Conservation (phyloP, 2,329 filamentous ascomycete genomes). For the Penicillium psychrosexuale region DNA sequence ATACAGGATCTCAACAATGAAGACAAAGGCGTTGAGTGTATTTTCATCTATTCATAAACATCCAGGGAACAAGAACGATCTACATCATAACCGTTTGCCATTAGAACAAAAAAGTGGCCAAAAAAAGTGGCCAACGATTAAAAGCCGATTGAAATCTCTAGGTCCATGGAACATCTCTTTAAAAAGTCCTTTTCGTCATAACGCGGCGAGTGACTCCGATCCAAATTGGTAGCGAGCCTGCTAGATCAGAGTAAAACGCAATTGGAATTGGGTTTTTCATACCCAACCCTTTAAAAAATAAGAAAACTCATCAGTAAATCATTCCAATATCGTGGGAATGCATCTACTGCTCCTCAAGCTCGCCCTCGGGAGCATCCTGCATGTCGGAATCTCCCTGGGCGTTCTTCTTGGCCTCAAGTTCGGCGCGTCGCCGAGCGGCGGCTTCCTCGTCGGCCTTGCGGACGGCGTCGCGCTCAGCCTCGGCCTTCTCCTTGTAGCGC, state of each 20-base stretch:
- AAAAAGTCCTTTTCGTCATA: constrained; percentile 26
- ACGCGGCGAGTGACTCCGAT: constrained; percentile 8
- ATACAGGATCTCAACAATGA: not conserved
- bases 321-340: not conserved
- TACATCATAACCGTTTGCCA: constrained; percentile 27
- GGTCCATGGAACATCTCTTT: constrained; percentile 25
- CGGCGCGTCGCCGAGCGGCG: constrained; percentile 59
- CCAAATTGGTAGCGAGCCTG: not conserved
- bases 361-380: constrained; percentile 55
- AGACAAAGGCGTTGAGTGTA: constrained; percentile 8
- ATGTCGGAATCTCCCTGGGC: constrained; percentile 52
- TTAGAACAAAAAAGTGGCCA: constrained; percentile 15
- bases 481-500: constrained; percentile 91
- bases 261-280: not conserved
- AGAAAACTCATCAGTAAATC: constrained; percentile 2
- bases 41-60: constrained; percentile 26
- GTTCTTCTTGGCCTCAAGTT: constrained; percentile 64
- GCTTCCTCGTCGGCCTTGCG: constrained; percentile 65
- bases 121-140: constrained; percentile 5
- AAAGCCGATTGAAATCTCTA: constrained; percentile 19
- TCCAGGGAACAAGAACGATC: constrained; percentile 17
- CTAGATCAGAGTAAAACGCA: not conserved
- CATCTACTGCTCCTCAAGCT: constrained; percentile 38
- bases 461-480: constrained; percentile 75
- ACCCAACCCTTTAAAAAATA: not conserved